A percentile compares a stretch with the other conserved stretches of the same genome.
Conservation (phyloP, 2,329 filamentous ascomycete genomes). For the Ophiocordyceps unilateralis region DNA sequence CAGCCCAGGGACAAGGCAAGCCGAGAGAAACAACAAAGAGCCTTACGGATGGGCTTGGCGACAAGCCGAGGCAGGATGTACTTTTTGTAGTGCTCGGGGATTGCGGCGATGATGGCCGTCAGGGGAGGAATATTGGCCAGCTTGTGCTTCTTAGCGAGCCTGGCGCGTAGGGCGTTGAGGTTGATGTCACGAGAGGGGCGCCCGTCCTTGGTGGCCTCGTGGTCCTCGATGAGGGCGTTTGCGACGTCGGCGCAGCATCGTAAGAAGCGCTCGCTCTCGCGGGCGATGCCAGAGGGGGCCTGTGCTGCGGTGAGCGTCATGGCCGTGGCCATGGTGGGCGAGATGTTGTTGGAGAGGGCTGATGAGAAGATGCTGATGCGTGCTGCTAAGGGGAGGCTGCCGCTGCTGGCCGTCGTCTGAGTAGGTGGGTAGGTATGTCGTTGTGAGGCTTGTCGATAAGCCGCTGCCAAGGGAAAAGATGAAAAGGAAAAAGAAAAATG, state of each 20-base stretch:
- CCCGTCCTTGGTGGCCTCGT: slow-evolving; percentile 63
- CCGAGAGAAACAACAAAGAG: not conserved
- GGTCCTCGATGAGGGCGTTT: slow-evolving; percentile 83
- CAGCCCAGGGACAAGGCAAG: not conserved
- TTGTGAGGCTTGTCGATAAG: not conserved
- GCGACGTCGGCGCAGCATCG: slow-evolving; percentile 92
- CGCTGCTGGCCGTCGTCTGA: too few relatives aligned
- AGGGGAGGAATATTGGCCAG: slow-evolving; percentile 76
- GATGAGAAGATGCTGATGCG: not conserved
- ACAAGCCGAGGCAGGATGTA: slow-evolving; percentile 94
- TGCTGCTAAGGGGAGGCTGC: not conserved
- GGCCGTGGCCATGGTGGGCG: slow-evolving; percentile 20
- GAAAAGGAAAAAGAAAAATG: too few relatives aligned
- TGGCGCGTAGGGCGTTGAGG: slow-evolving; percentile 71
- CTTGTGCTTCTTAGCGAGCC: slow-evolving; percentile 84
- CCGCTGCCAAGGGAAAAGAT: not conserved
- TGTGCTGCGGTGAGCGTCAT: slow-evolving; percentile 59
- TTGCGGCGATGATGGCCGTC: slow-evolving; percentile 92
- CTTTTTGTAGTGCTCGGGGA: slow-evolving; percentile 99
- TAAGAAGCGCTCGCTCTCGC: slow-evolving; percentile 89
- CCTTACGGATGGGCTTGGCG: slow-evolving; percentile 76
- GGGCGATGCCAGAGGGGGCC: slow-evolving; percentile 55
- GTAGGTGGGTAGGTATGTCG: too few relatives aligned
- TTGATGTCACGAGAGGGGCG: slow-evolving; percentile 75
- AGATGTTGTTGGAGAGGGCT: not conserved